These are phyloP conservation scores for Parastagonospora nodorum DNA, from an alignment of 2,329 filamentous ascomycete species.

Conservation along the genomic window DNA sequence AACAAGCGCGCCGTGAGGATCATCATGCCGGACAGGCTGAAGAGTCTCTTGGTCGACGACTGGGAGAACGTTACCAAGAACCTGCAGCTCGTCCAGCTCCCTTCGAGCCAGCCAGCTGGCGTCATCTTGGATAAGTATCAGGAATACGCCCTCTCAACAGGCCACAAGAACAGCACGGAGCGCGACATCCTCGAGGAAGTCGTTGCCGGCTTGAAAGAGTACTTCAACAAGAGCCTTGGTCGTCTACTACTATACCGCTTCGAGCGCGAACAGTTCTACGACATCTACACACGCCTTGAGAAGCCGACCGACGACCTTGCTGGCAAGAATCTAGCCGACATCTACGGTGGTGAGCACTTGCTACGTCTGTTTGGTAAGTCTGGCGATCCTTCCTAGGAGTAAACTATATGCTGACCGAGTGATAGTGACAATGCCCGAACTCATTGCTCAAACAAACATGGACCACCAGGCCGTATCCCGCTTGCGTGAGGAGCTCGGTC, in stretches of 20 bases:
- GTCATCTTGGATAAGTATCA: slow-evolving; percentile 82
- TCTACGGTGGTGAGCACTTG: slow-evolving; percentile 93
- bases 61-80: slow-evolving; percentile 99
- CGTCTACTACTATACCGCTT: slow-evolving; percentile 93
- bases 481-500: slow-evolving; percentile 84
- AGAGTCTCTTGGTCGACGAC: slow-evolving; percentile 92
- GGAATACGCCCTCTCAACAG: slow-evolving; percentile 69
- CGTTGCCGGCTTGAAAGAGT: slow-evolving; percentile 82
- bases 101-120: slow-evolving; percentile 74
- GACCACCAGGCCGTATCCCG: slow-evolving; percentile 87
- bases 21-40: slow-evolving; percentile 84
- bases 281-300: slow-evolving; percentile 74
- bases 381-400: neutral
- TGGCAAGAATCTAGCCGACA: slow-evolving; percentile 74
- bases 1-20: slow-evolving; percentile 84
- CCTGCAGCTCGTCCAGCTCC: slow-evolving; percentile 83
- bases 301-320: slow-evolving; percentile 64
- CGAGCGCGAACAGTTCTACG: slow-evolving; percentile 85
- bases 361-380: slow-evolving; percentile 81
- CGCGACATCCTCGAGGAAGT: slow-evolving; percentile 90
- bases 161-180: slow-evolving; percentile 66
- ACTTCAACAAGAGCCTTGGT: slow-evolving; percentile 89
- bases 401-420: neutral
- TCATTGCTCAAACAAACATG: slow-evolving; percentile 98
- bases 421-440: slow-evolving; percentile 84